phyloP scores from a whole-genome alignment of 495 filamentous ascomycete species.

The Choiromyces venosus region DNA sequence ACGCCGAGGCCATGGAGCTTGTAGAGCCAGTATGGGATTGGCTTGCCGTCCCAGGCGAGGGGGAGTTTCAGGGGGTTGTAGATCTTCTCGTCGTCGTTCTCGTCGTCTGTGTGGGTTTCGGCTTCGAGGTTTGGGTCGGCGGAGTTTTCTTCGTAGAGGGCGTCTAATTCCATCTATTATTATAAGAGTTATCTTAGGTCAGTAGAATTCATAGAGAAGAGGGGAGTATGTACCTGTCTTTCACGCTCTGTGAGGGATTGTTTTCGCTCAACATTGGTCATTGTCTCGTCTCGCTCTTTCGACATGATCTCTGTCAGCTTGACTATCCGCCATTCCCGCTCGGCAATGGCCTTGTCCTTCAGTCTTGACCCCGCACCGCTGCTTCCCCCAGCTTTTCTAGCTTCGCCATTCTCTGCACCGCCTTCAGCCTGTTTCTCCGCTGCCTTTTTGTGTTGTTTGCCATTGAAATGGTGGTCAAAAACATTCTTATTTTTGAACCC shows the following conservation, averaged over 20 bases:
- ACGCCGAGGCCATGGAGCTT: slow-evolving; percentile 92
- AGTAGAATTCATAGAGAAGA: not conserved
- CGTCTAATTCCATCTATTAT: slow-evolving; percentile 68
- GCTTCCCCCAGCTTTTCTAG: slow-evolving; percentile 31
- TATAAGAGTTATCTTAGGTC: not conserved
- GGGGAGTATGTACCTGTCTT: slow-evolving; percentile 51
- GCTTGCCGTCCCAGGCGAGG: slow-evolving; percentile 95
- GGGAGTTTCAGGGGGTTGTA: slow-evolving; percentile 97
- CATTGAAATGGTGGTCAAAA: slow-evolving; percentile 78
- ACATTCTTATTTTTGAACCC: slow-evolving; percentile 95
- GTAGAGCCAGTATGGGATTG: slow-evolving; percentile 98
- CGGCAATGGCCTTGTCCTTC: slow-evolving; percentile 86
- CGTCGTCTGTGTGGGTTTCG: slow-evolving; percentile 54
- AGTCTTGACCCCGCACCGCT: slow-evolving; percentile 48
- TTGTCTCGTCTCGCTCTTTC: slow-evolving; percentile 73
- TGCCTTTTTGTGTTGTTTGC: slow-evolving; percentile 85
- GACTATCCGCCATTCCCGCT: slow-evolving; percentile 76
- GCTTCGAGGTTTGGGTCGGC: slow-evolving; percentile 31
- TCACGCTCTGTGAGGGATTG: slow-evolving; percentile 96
- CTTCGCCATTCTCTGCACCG: slow-evolving; percentile 37
- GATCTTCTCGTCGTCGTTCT: slow-evolving; percentile 75
- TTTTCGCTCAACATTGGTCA: slow-evolving; percentile 86
- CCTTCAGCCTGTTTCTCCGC: slow-evolving; percentile 53
- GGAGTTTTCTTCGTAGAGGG: slow-evolving; percentile 51
- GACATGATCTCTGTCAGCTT: slow-evolving; percentile 70